Percentiles rank a stretch among this genome's conserved stretches.
Evolutionary conservation across 1,139 yeast species (phyloP).

Genomic region (Suhomyces atakaporum): DNA sequence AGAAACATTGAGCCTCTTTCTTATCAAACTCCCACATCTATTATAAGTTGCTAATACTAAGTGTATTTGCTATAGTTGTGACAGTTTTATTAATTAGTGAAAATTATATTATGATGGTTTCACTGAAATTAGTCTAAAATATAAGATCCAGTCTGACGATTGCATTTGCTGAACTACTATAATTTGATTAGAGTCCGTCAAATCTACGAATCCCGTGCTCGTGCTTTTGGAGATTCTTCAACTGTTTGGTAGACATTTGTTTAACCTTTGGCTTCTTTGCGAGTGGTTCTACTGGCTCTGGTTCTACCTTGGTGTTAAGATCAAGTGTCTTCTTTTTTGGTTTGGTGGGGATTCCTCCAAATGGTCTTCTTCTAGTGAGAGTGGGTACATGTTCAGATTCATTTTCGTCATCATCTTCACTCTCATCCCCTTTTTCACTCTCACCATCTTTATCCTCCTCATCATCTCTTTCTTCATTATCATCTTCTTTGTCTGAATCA

Average conservation of each 20-base stretch:
- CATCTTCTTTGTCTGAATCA: conserved; percentile 18
- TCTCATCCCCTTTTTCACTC: conserved; percentile 20
- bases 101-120: too few species aligned
- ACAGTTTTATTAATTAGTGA: too few species aligned
- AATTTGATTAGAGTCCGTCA: conserved; percentile 63
- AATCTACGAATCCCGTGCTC: conserved; percentile 70
- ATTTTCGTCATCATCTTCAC: conserved; percentile 19
- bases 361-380: conserved; percentile 6
- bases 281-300: conserved; percentile 15
- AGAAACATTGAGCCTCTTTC: too few species aligned
- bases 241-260: conserved; percentile 47
- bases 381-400: conserved; percentile 10
- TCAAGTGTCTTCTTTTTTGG: conserved; percentile 8
- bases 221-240: conserved; percentile 50
- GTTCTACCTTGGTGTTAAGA: conserved; percentile 9
- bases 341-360: neutral
- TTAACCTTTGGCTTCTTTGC: conserved; percentile 36
- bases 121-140: neutral
- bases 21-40: too few species aligned
- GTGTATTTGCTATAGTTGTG: too few species aligned
- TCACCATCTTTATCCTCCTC: conserved; percentile 16
- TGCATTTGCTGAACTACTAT: conserved; percentile 5
- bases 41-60: too few species aligned
- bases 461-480: conserved; percentile 14
- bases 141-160: neutral